These are phyloP conservation scores for Tricholoma sp. DNA, from an alignment of 768 basidiomycete genomes.

Conservation along the genomic window DNA sequence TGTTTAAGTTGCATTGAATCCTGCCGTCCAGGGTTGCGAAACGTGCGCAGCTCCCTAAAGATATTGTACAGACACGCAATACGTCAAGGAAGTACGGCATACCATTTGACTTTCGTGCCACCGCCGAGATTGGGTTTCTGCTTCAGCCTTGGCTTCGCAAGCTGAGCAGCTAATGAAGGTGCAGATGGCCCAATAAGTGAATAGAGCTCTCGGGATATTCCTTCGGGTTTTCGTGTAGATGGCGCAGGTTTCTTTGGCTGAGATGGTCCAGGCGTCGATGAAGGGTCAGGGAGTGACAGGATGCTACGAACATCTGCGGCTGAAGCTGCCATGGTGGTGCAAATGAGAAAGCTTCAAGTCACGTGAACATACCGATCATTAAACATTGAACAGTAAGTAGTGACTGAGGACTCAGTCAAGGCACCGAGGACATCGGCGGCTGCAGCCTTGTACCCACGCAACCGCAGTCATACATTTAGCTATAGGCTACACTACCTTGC, in stretches of 20 bases:
- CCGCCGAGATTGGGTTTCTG: conserved; percentile 77
- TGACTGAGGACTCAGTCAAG: too few species aligned
- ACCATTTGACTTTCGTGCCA: conserved; percentile 71
- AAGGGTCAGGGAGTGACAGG: conserved; percentile 54
- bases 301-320: conserved; percentile 84
- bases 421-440: too few species aligned
- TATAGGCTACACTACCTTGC: not conserved
- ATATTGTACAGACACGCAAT: not conserved
- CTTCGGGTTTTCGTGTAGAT: conserved; percentile 68
- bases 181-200: conserved; percentile 93
- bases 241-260: conserved; percentile 42
- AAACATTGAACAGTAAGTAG: too few species aligned
- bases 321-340: conserved; percentile 51
- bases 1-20: conserved; percentile 72
- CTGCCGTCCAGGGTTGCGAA: conserved; percentile 66
- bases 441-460: too few species aligned
- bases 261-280: conserved; percentile 38
- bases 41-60: conserved; percentile 70
- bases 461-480: too few species aligned
- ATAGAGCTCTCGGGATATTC: conserved; percentile 90
- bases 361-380: not conserved
- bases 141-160: conserved; percentile 79
- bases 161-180: conserved; percentile 76
- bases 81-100: not conserved
- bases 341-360: not conserved